Evolutionary conservation across 139 green algal species (phyloP), one percentile per base, ranked within the genome.

Genomic region (Haematococcus lacustris): DNA sequence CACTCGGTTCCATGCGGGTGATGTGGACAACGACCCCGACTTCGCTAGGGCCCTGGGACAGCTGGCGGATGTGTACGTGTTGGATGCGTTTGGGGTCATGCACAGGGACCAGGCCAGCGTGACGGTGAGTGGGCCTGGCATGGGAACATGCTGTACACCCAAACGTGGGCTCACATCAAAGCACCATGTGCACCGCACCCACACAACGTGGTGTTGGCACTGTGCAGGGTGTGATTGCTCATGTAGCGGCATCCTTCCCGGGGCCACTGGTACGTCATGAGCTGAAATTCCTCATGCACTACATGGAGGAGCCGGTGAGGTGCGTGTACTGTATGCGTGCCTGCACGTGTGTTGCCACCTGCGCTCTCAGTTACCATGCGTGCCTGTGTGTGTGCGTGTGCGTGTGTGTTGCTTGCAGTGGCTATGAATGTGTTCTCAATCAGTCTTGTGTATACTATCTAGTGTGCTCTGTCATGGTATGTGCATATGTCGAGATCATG

Each of bases 91-190:
- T 66, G 85, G 82, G 0, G 81, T 87, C 38, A 60, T 69, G 39
- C 84, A 89, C 76, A 73, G 83, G 0, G 74, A 78, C 68, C 83
- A 89, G 68, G 80, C 63, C 68, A 85, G 78, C 76, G 72, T 89
- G 17, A 85, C 78, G 62, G 83, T 85, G 68, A 3, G 73, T 38
- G 51, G n/a, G 32, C 21, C 3, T 33, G 40, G 23, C 61, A 40
- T n/a, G n/a, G n/a, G n/a, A n/a, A n/a, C n/a, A n/a, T n/a, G n/a
- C n/a, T n/a, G n/a, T n/a, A n/a, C n/a, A n/a, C n/a, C n/a, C n/a
- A n/a, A n/a, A n/a, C n/a, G n/a, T n/a, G n/a, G n/a, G n/a, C n/a
- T n/a, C n/a, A n/a, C n/a, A n/a, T n/a, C n/a, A n/a, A n/a, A n/a
- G n/a, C n/a, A n/a, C n/a, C n/a, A n/a, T n/a, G n/a, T n/a, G n/a